phyloP scores from a whole-genome alignment of 495 filamentous ascomycete genomes.

The Chaetomidium leptoderma region DNA sequence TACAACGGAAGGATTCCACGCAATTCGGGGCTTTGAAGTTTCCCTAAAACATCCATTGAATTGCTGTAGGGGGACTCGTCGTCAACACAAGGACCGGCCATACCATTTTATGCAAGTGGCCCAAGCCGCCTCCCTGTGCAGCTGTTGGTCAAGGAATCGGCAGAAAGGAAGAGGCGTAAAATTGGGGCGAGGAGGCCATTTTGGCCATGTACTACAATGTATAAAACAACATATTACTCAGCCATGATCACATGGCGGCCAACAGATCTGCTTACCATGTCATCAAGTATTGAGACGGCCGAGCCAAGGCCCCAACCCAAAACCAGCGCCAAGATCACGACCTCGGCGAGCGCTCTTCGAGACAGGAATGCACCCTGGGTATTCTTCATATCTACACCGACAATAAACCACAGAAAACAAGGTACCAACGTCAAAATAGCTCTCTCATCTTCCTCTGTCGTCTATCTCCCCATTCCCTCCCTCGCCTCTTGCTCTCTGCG shows the following conservation, averaged over 20 bases:
- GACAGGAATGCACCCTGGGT: constrained; percentile 16
- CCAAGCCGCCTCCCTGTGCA: not conserved
- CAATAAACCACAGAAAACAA: not conserved
- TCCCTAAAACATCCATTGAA: no score
- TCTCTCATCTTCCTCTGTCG: not conserved
- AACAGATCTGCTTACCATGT: no score
- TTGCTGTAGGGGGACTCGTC: no score
- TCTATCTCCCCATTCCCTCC: not conserved
- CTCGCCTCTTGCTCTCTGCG: not conserved
- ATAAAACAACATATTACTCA: constrained; percentile 5
- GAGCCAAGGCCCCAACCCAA: not conserved
- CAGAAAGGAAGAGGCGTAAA: not conserved
- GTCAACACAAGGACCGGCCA: no score
- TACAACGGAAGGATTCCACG: no score
- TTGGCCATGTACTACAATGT: constrained; percentile 11
- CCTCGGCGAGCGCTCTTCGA: not conserved
- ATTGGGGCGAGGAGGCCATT: not conserved
- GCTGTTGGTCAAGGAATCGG: not conserved
- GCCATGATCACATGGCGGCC: no score
- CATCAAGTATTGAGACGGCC: no score
- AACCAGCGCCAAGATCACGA: not conserved
- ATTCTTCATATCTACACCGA: constrained; percentile 19
- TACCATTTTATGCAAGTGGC: no score
- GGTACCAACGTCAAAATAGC: not conserved
- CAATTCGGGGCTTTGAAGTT: no score